phyloP scores from a whole-genome alignment of 2,329 filamentous ascomycete genomes.

The Fusarium lyarnte region DNA sequence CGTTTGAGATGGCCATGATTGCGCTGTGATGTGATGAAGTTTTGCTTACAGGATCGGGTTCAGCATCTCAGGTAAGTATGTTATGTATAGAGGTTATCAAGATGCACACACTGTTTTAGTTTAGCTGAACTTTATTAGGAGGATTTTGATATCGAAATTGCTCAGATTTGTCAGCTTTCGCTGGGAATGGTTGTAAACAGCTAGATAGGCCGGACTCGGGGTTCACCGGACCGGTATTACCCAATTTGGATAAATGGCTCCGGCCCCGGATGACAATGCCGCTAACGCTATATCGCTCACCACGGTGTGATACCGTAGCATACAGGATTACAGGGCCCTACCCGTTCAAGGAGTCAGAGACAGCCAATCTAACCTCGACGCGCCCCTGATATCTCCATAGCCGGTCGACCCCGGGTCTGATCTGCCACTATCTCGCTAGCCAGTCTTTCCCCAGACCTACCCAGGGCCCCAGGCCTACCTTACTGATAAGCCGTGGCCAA shows the following conservation, averaged over 20 bases:
- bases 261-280: not conserved
- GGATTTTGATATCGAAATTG: not conserved
- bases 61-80: not conserved
- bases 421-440: not conserved
- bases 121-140: not conserved
- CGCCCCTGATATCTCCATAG: not conserved
- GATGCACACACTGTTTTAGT: not conserved
- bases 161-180: not conserved
- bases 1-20: not conserved
- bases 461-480: not conserved
- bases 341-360: too few species aligned
- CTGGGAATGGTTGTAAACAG: not conserved
- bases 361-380: not conserved
- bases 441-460: not conserved
- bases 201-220: not conserved
- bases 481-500: slow-evolving; percentile 2
- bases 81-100: not conserved
- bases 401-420: slow-evolving; percentile 4
- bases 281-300: slow-evolving; percentile 1
- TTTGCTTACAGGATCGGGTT: not conserved
- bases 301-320: not conserved
- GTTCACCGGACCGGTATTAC: not conserved
- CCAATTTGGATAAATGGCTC: not conserved
- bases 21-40: not conserved
- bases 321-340: not conserved